These are phyloP conservation scores for Halophytophthora polymorphica DNA, from an alignment of 352 stramenopile genomes.

Conservation along the genomic window DNA sequence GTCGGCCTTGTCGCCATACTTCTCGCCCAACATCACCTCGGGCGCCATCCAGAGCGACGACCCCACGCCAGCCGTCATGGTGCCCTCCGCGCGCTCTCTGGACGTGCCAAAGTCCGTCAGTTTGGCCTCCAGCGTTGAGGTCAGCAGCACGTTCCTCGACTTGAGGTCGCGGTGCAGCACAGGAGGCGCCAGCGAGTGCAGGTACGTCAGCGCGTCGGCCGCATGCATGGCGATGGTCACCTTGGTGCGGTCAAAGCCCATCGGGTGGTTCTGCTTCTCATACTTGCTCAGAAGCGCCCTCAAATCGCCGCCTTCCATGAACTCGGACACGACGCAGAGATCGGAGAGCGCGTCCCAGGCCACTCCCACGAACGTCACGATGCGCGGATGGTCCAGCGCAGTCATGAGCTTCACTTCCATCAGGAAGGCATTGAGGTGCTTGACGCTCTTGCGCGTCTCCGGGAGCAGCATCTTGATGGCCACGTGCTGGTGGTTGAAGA, in stretches of 20 bases:
- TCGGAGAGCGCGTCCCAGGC: constrained; percentile 32
- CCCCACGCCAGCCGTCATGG: constrained; percentile 9
- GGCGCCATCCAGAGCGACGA: constrained; percentile 14
- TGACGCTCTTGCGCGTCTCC: constrained; percentile 7
- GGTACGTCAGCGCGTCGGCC: constrained; percentile 11
- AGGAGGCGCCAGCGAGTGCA: constrained; percentile 12
- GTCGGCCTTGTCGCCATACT: constrained; percentile 11
- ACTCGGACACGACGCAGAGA: constrained; percentile 31
- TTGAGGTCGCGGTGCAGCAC: constrained; percentile 28
- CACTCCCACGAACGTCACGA: constrained; percentile 27
- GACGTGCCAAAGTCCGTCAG: constrained; percentile 20
- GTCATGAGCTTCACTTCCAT: constrained; percentile 21
- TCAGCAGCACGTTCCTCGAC: constrained; percentile 26
- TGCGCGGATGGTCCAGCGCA: constrained; percentile 15
- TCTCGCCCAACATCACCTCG: constrained; percentile 8
- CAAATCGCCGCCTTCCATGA: constrained; percentile 32
- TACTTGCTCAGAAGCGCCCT: constrained; percentile 15
- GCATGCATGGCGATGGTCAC: constrained; percentile 6
- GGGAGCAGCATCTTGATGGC: constrained; percentile 29
- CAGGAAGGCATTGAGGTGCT: constrained; percentile 21
- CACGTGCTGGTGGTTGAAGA: constrained; percentile 14
- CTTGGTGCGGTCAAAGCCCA: constrained; percentile 16
- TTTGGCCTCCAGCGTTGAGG: constrained; percentile 9
- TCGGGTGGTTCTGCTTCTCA: not conserved
- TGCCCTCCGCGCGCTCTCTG: not conserved